phyloP scores from a whole-genome alignment of 805 yeast species.

The Saccharomycopsis schoenii region DNA sequence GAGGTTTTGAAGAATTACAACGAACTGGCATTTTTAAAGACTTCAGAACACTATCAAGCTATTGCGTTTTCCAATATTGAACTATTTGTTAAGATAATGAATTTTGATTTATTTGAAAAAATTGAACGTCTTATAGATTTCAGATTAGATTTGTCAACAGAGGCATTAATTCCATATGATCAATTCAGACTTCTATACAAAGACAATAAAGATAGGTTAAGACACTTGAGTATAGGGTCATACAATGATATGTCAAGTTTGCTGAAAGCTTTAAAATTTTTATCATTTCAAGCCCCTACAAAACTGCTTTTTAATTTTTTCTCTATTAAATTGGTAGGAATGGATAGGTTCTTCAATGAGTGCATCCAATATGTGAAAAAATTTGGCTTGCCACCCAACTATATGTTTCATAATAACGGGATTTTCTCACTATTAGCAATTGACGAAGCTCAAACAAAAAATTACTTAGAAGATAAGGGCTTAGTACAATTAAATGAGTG shows the following conservation, averaged over 20 bases:
- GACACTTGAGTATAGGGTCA: background rate
- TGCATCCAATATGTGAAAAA: background rate
- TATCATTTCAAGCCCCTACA: background rate
- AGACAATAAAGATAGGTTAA: background rate
- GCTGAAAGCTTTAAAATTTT: background rate
- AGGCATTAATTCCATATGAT: background rate
- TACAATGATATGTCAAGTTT: background rate
- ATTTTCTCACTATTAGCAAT: background rate
- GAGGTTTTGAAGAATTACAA: background rate
- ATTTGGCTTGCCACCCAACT: no score
- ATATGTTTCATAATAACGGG: background rate
- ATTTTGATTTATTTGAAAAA: background rate
- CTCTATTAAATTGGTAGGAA: background rate
- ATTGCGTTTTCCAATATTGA: background rate
- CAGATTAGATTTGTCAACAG: background rate
- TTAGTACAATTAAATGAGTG: no score
- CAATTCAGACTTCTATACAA: background rate
- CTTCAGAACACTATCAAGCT: background rate
- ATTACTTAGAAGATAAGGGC: background rate
- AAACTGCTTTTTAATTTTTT: background rate
- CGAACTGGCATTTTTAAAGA: background rate
- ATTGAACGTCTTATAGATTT: background rate
- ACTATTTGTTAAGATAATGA: background rate
- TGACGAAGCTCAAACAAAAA: no score
- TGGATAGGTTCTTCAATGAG: background rate